phyloP scores from a whole-genome alignment of 2,329 filamentous ascomycete species.

The Colletotrichum australisinense region DNA sequence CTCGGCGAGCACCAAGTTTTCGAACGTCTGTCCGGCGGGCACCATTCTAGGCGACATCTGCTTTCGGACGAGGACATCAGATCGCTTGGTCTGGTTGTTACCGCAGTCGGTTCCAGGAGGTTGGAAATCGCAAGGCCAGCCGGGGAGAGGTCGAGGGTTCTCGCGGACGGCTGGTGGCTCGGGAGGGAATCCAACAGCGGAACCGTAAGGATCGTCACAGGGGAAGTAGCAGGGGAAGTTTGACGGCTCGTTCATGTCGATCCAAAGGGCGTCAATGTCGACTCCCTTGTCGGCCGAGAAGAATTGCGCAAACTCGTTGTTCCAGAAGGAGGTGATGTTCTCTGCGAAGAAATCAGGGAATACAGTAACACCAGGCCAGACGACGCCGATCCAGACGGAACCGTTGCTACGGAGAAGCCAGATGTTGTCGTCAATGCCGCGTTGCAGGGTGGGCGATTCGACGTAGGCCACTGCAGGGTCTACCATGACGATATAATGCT shows the following conservation, averaged over 20 bases:
- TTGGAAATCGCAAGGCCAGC: conserved; percentile 63
- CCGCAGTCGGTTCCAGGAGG: conserved; percentile 28
- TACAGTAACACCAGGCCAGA: conserved; percentile 80
- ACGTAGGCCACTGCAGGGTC: conserved; percentile 72
- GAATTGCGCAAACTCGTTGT: conserved; percentile 72
- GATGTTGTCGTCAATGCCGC: conserved; percentile 56
- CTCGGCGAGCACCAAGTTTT: conserved; percentile 30
- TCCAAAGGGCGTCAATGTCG: conserved; percentile 83
- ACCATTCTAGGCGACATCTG: background rate
- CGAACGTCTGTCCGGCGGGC: conserved; percentile 8
- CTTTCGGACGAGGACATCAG: conserved; percentile 7
- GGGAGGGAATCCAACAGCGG: conserved; percentile 64
- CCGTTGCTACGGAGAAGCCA: conserved; percentile 66
- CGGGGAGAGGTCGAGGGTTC: conserved; percentile 73
- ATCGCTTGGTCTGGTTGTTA: conserved; percentile 24
- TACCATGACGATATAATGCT: conserved; percentile 83
- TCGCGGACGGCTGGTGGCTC: conserved; percentile 70
- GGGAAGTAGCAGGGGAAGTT: conserved; percentile 43
- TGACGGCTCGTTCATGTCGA: conserved; percentile 71
- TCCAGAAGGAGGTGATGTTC: conserved; percentile 76
- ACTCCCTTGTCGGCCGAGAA: conserved; percentile 74
- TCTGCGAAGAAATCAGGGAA: conserved; percentile 83
- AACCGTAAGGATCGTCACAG: conserved; percentile 53
- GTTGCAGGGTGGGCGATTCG: conserved; percentile 56
- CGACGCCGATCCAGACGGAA: conserved; percentile 70